phyloP scores from a whole-genome alignment of 2,329 filamentous ascomycete genomes.

The Aspergillus intermedius region DNA sequence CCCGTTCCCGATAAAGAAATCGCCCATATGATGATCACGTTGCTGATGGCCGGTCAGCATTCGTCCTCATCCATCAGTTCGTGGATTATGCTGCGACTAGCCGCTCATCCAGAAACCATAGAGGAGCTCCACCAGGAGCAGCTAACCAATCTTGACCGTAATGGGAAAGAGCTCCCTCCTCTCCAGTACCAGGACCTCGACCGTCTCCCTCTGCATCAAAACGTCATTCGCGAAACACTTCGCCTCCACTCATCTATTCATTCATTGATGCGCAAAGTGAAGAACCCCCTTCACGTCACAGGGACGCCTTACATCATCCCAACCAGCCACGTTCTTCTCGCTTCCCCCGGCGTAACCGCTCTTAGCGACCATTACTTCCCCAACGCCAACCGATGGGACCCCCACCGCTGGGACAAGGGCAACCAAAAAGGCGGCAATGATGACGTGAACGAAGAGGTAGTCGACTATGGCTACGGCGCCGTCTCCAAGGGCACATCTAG shows the following conservation, averaged over 20 bases:
- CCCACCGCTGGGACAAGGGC: slow-evolving; percentile 76
- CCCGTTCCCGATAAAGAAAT: slow-evolving; percentile 76
- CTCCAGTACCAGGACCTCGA: slow-evolving; percentile 71
- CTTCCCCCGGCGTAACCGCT: slow-evolving; percentile 76
- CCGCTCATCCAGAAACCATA: slow-evolving; percentile 66
- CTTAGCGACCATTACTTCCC: slow-evolving; percentile 71
- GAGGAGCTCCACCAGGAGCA: slow-evolving; percentile 84
- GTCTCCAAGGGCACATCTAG: slow-evolving; percentile 85
- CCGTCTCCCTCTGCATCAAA: slow-evolving; percentile 72
- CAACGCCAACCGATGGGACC: slow-evolving; percentile 76
- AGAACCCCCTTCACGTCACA: slow-evolving; percentile 74
- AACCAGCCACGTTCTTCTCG: slow-evolving; percentile 70
- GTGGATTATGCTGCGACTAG: slow-evolving; percentile 79
- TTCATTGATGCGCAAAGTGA: slow-evolving; percentile 89
- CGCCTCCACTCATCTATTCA: slow-evolving; percentile 92
- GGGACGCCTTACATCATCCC: slow-evolving; percentile 80
- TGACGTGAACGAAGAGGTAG: slow-evolving; percentile 53
- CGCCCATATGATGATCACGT: slow-evolving; percentile 88
- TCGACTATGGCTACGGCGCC: slow-evolving; percentile 90
- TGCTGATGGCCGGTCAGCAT: slow-evolving; percentile 88
- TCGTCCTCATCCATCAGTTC: slow-evolving; percentile 76
- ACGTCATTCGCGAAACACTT: slow-evolving; percentile 86
- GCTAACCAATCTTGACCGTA: slow-evolving; percentile 61
- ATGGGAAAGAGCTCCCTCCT: slow-evolving; percentile 53
- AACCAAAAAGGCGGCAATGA: slow-evolving; percentile 44